phyloP scores from a whole-genome alignment of 768 basidiomycete species.

The Mycena vulgaris region DNA sequence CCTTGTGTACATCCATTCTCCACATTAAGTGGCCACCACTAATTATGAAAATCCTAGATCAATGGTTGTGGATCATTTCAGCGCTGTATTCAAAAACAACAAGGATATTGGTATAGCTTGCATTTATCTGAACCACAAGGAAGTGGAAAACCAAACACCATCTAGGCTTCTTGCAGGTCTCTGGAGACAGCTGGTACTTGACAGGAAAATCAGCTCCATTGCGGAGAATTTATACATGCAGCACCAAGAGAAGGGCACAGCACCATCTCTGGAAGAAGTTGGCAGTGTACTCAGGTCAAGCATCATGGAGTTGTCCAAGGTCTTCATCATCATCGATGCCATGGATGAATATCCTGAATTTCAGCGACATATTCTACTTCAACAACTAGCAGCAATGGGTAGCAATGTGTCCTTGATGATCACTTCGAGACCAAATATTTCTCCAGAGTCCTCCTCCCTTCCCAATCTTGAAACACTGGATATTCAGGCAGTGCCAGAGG shows the following conservation, averaged over 20 bases:
- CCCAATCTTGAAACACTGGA: too few species aligned
- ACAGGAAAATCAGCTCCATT: neutral
- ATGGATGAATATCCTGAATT: neutral
- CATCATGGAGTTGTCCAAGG: neutral
- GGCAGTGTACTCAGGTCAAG: neutral
- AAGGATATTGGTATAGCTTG: too few species aligned
- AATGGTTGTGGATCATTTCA: slow-evolving; percentile 13
- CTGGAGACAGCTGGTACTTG: neutral
- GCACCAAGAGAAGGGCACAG: neutral
- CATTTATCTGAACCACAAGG: too few species aligned
- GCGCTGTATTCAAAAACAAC: neutral
- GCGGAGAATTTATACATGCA: neutral
- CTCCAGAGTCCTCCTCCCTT: too few species aligned
- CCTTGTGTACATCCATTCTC: too few species aligned
- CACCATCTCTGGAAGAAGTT: neutral
- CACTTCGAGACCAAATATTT: too few species aligned
- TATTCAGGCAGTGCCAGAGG: too few species aligned
- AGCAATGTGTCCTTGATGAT: neutral
- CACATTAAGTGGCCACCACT: too few species aligned
- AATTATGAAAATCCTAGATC: neutral
- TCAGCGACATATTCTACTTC: neutral
- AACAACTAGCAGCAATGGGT: neutral
- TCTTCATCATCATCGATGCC: neutral
- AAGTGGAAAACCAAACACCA: too few species aligned
- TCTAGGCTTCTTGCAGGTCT: neutral